Conservation (phyloP, 1,284 basidiomycete species). For the Rhodotorula sp. region DNA sequence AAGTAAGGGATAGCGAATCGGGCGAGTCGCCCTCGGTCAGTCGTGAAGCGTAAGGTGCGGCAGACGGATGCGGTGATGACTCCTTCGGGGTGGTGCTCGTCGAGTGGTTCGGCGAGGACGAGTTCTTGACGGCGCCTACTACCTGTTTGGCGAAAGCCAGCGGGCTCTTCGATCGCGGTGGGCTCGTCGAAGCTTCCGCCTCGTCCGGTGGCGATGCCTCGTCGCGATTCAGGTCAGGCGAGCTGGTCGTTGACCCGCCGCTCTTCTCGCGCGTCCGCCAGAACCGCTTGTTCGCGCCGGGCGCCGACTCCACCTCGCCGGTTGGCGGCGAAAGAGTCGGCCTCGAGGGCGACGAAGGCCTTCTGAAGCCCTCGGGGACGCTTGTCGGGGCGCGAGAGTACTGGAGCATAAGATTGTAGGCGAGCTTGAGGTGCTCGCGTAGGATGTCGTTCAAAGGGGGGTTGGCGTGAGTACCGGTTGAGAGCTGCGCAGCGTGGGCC, state of each 20-base stretch:
- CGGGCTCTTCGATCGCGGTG: slow-evolving; percentile 18
- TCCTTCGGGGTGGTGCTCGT: not conserved
- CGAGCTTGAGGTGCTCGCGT: slow-evolving; percentile 41
- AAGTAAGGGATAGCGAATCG: slow-evolving; percentile 17
- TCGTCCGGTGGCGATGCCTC: not conserved
- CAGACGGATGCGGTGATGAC: not conserved
- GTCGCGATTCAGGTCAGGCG: not conserved
- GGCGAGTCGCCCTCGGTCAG: slow-evolving; percentile 6
- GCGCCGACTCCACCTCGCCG: not conserved
- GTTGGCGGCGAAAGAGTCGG: not conserved
- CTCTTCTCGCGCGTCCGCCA: slow-evolving; percentile 24
- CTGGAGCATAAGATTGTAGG: slow-evolving; percentile 41
- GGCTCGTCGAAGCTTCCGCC: not conserved
- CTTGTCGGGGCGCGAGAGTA: slow-evolving; percentile 14
- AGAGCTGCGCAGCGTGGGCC: slow-evolving; percentile 2
- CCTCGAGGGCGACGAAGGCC: not conserved
- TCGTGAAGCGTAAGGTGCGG: not conserved
- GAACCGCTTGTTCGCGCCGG: slow-evolving; percentile 29
- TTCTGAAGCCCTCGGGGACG: not conserved
- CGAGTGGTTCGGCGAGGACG: not conserved
- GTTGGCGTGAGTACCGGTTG: slow-evolving; percentile 9
- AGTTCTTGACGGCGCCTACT: slow-evolving; percentile 28
- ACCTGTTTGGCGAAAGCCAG: slow-evolving; percentile 20
- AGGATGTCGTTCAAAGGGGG: slow-evolving; percentile 29
- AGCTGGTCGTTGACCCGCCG: not conserved